Conservation (phyloP, 805 yeast species). For the Metschnikowia lunata region DNA sequence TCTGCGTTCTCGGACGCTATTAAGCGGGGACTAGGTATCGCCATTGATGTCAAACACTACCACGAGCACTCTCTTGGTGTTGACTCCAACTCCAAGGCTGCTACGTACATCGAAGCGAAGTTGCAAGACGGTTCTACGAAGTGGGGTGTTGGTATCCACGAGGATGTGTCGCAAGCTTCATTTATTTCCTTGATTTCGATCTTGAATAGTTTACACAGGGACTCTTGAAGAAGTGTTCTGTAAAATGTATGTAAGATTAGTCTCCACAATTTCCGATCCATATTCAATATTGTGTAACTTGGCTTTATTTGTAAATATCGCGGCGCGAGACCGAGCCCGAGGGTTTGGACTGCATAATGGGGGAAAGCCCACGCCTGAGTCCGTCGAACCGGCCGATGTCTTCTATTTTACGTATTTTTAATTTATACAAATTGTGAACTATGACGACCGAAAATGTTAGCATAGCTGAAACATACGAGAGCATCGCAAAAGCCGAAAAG, state of each 20-base stretch:
- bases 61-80: conserved; percentile 78
- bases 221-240: not conserved
- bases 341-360: no score
- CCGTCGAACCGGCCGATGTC: no score
- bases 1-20: conserved; percentile 58
- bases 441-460: conserved; percentile 34
- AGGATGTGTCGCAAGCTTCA: conserved; percentile 85
- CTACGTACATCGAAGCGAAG: conserved; percentile 52
- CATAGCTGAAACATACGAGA: conserved; percentile 54
- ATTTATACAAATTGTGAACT: no score
- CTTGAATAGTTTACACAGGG: conserved; percentile 44
- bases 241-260: no score
- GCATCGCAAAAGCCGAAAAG: conserved; percentile 62
- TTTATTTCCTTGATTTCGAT: conserved; percentile 64
- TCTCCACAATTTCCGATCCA: no score
- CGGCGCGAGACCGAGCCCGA: no score
- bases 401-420: no score
- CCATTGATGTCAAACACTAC: conserved; percentile 62
- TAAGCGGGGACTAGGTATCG: conserved; percentile 37
- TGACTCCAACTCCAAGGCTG: conserved; percentile 70
- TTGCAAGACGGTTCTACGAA: conserved; percentile 20
- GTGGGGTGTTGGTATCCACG: conserved; percentile 95
- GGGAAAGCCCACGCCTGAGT: no score
- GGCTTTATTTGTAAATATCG: no score
- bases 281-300: no score